phyloP scores from a whole-genome alignment of 352 stramenopile species.

The Globisporangium spinosum region DNA sequence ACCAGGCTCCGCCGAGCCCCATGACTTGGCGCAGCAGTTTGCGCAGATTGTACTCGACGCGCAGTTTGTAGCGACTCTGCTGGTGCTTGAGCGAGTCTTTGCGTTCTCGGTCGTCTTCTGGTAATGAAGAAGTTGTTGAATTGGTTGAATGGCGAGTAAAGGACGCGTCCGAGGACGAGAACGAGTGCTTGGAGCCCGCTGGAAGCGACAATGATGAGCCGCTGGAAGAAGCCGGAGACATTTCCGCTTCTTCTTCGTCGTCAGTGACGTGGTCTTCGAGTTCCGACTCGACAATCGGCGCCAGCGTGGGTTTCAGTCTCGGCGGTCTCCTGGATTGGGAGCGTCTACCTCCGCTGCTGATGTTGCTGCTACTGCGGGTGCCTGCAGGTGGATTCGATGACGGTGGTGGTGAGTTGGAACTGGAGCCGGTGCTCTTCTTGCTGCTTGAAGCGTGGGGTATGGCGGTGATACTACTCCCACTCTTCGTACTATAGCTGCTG shows the following conservation, averaged over 20 bases:
- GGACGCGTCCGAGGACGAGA: not conserved
- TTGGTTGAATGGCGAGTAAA: not conserved
- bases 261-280: slow-evolving; percentile 14
- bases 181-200: not conserved
- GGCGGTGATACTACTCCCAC: not conserved
- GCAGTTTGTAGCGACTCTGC: slow-evolving; percentile 6
- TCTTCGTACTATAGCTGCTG: slow-evolving; percentile 4
- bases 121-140: not conserved
- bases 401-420: not conserved
- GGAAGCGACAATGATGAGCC: slow-evolving; percentile 1
- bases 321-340: not conserved
- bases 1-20: slow-evolving; percentile 26
- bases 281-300: slow-evolving; percentile 16
- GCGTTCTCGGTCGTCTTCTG: not conserved
- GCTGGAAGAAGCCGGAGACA: slow-evolving; percentile 9
- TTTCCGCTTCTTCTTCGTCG: slow-evolving; percentile 1
- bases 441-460: not conserved
- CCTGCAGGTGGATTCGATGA: not conserved
- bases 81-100: not conserved
- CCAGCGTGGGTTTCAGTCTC: not conserved
- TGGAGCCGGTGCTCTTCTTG: not conserved
- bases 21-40: slow-evolving; percentile 22
- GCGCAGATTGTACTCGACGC: slow-evolving; percentile 21
- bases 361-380: not conserved
- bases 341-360: not conserved